Percentiles rank a stretch among this genome's conserved stretches.
These are phyloP conservation scores for Dothistroma septosporum DNA, from an alignment of 2,329 filamentous ascomycete species.

Conservation along the genomic window DNA sequence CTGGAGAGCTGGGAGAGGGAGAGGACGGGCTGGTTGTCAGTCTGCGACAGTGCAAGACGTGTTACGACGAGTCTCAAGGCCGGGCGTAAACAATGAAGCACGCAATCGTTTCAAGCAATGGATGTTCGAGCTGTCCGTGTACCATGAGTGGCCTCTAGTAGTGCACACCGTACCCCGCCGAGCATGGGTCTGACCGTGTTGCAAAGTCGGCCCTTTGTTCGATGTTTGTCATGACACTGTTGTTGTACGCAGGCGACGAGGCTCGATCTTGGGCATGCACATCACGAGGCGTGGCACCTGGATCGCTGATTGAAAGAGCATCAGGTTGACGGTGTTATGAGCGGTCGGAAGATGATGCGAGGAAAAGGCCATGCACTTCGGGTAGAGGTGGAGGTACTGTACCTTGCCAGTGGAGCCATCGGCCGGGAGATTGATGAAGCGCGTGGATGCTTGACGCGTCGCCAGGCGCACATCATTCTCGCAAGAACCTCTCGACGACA, in stretches of 20 bases:
- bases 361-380: neutral
- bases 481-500: neutral
- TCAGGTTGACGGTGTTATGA: neutral
- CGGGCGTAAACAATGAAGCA: slow-evolving; percentile 1
- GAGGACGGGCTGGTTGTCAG: neutral
- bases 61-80: neutral
- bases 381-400: too few species aligned
- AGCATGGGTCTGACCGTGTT: neutral
- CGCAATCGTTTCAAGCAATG: slow-evolving; percentile 7
- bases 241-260: neutral
- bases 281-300: too few species aligned
- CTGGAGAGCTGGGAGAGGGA: neutral
- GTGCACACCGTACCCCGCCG: neutral
- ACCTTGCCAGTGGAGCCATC: too few species aligned
- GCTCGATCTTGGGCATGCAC: neutral
- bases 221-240: neutral
- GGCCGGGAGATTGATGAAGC: neutral
- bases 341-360: neutral
- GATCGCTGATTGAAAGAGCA: neutral
- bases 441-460: neutral
- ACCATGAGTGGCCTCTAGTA: neutral
- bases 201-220: neutral
- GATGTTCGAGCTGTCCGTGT: neutral
- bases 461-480: neutral
- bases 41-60: neutral